Conservation (phyloP, 139 green algal species). For the Micractinium conductrix region DNA sequence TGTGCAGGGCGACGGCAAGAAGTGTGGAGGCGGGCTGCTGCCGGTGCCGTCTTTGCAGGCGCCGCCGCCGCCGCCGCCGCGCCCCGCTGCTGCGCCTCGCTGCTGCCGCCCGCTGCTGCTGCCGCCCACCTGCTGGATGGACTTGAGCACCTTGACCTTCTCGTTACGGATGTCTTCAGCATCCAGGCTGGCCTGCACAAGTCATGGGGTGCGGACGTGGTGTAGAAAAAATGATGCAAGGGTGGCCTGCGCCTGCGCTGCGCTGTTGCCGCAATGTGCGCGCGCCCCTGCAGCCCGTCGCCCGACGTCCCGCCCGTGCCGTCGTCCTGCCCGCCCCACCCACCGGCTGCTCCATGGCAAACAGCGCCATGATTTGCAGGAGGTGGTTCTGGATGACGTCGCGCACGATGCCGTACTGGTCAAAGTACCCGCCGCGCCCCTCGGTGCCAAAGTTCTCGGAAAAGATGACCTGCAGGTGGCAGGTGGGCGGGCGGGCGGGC, state of each 20-base stretch:
- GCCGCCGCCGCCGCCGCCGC: no score
- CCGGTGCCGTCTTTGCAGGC: no score
- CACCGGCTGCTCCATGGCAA: slow-evolving; percentile 98
- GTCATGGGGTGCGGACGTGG: no score
- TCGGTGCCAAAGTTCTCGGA: slow-evolving; percentile 98
- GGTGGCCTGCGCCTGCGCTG: no score
- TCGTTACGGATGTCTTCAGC: slow-evolving; percentile 99
- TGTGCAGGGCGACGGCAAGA: background rate
- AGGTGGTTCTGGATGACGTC: slow-evolving; percentile 99
- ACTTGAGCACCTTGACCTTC: slow-evolving; percentile 98
- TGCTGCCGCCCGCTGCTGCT: no score
- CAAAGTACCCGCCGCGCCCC: slow-evolving; percentile 98
- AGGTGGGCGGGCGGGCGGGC: background rate
- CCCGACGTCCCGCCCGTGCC: no score
- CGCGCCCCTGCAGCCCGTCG: no score
- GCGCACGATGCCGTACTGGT: slow-evolving; percentile 99
- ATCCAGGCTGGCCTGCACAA: slow-evolving; percentile 74
- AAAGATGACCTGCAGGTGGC: slow-evolving; percentile 92
- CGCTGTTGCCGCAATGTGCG: no score
- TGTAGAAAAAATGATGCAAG: no score
- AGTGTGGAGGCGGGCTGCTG: background rate
- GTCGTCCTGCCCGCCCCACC: background rate
- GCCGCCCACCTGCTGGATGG: slow-evolving; percentile 73
- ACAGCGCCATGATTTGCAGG: slow-evolving; percentile 96
- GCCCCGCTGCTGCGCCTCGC: no score